Conservation (phyloP, 345 rosid species). For the Corchorus olitorius region DNA sequence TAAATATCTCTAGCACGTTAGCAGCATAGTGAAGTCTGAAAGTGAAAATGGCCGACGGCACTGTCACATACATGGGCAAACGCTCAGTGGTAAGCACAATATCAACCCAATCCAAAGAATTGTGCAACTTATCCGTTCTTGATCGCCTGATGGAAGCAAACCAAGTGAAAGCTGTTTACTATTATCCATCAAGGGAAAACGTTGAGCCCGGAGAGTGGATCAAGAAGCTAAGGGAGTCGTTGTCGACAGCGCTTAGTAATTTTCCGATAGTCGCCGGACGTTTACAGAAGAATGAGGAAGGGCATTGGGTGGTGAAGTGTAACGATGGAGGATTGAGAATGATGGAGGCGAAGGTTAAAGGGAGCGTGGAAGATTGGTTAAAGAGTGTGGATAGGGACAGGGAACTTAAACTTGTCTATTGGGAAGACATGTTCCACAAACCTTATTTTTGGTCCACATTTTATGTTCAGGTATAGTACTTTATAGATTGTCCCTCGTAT, state of each 20-base stretch:
- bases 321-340: slow-evolving; percentile 74
- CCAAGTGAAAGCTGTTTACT: slow-evolving; percentile 53
- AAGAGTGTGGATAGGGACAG: slow-evolving; percentile 48
- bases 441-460: slow-evolving; percentile 82
- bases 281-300: slow-evolving; percentile 37
- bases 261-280: slow-evolving; percentile 63
- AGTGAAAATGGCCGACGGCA: slow-evolving; percentile 36
- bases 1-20: background rate
- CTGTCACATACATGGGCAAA: slow-evolving; percentile 46
- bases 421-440: slow-evolving; percentile 65
- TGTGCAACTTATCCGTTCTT: slow-evolving; percentile 49
- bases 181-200: slow-evolving; percentile 35
- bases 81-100: slow-evolving; percentile 72
- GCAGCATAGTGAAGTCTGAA: background rate
- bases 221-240: slow-evolving; percentile 47
- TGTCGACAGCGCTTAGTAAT: slow-evolving; percentile 47
- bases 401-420: slow-evolving; percentile 62
- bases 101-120: slow-evolving; percentile 46
- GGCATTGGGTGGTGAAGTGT: slow-evolving; percentile 61
- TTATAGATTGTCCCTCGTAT: too few relatives aligned
- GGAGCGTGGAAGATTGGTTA: slow-evolving; percentile 67
- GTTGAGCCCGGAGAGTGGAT: slow-evolving; percentile 44
- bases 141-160: slow-evolving; percentile 67
- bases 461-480: slow-evolving; percentile 57
- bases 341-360: slow-evolving; percentile 60